Percentiles rank a stretch among this genome's conserved stretches.
Evolutionary conservation across 2,329 filamentous ascomycete genomes (phyloP).

Genomic region (Aspergillaceae sp.): DNA sequence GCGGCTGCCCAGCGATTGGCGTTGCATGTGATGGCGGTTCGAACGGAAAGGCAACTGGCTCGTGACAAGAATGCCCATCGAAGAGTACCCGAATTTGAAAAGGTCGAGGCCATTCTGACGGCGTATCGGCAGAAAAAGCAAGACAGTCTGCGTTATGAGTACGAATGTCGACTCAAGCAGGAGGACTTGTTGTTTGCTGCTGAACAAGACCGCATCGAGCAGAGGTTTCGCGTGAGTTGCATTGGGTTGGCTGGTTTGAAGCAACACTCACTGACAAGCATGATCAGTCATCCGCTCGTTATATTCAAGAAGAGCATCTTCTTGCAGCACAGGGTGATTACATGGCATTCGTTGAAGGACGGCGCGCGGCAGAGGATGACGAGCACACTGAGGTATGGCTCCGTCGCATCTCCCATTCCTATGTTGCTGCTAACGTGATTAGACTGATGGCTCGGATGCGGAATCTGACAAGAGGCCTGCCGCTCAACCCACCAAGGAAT

Average conservation of each 20-base stretch:
- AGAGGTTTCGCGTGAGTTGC: constrained; percentile 23
- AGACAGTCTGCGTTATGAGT: constrained; percentile 23
- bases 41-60: constrained; percentile 30
- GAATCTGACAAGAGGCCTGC: constrained; percentile 20
- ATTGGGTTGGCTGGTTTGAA: neutral
- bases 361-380: constrained; percentile 32
- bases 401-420: constrained; percentile 5
- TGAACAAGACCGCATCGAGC: constrained; percentile 25
- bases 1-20: constrained; percentile 34
- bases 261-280: neutral
- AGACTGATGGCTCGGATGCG: constrained; percentile 25
- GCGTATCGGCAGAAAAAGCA: constrained; percentile 18
- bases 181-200: constrained; percentile 22
- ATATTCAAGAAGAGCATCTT: constrained; percentile 31
- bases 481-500: constrained; percentile 15
- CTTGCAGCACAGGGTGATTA: constrained; percentile 33
- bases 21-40: constrained; percentile 31
- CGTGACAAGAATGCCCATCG: constrained; percentile 35
- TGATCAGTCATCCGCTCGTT: constrained; percentile 16
- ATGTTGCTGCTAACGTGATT: constrained; percentile 7
- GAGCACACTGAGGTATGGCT: constrained; percentile 31
- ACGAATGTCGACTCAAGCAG: constrained; percentile 24
- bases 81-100: constrained; percentile 30
- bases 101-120: constrained; percentile 26
- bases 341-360: constrained; percentile 31